Evolutionary conservation across 23 red algal genomes (phyloP).

Genomic region (Gracilaria caudata): DNA sequence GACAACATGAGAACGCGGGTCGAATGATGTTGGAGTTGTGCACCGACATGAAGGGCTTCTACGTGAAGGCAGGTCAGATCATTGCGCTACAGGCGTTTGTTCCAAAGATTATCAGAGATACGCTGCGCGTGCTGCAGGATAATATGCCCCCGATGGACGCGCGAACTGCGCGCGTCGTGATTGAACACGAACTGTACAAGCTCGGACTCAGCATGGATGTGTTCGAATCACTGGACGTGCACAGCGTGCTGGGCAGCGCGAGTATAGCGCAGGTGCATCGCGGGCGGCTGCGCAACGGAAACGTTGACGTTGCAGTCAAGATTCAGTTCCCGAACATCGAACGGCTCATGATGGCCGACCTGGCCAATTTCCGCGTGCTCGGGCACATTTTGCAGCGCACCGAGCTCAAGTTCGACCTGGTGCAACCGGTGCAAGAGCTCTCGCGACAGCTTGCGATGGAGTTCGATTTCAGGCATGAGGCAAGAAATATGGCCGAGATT

Average conservation of each 20-base stretch:
- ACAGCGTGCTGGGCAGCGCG: conserved; percentile 40
- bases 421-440: conserved; percentile 74
- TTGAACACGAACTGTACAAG: conserved; percentile 23
- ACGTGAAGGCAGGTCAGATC: conserved; percentile 18
- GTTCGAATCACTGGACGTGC: conserved; percentile 44
- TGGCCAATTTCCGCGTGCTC: conserved; percentile 73
- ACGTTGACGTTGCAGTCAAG: conserved; percentile 77
- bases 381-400: conserved; percentile 68
- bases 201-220: conserved; percentile 10
- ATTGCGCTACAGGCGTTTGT: conserved; percentile 71
- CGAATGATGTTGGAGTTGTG: conserved; percentile 50
- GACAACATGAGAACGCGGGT: conserved; percentile 53
- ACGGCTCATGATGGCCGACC: conserved; percentile 72
- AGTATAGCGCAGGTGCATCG: conserved; percentile 63
- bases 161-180: neutral
- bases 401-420: conserved; percentile 86
- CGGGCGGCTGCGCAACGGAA: conserved; percentile 18
- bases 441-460: conserved; percentile 61
- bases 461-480: conserved; percentile 86
- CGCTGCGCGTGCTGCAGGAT: conserved; percentile 40
- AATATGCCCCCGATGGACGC: conserved; percentile 61
- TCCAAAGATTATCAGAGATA: conserved; percentile 40
- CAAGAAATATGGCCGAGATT: conserved; percentile 54
- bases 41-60: conserved; percentile 16
- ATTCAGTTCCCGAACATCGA: conserved; percentile 74